phyloP scores from a whole-genome alignment of 2,329 filamentous ascomycete species.

The Phaeosphaeriaceae sp. region DNA sequence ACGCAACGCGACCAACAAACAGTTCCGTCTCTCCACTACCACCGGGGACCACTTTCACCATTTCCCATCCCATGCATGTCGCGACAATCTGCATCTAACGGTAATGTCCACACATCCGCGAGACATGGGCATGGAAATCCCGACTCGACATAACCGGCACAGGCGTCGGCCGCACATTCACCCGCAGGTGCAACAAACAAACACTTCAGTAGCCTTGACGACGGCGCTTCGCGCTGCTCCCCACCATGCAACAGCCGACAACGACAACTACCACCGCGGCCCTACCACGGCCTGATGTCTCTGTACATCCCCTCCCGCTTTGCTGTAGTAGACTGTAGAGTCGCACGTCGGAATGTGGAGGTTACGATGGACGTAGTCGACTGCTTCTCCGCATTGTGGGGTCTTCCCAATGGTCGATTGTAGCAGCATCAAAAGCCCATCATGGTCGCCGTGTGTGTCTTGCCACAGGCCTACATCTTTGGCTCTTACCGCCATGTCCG shows the following conservation, averaged over 20 bases:
- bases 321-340: conserved; percentile 11
- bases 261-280: background rate
- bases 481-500: conserved; percentile 1
- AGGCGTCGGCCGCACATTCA: background rate
- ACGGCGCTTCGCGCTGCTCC: background rate
- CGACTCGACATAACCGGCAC: background rate
- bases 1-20: background rate
- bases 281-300: background rate
- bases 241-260: background rate
- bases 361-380: background rate
- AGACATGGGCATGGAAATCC: background rate
- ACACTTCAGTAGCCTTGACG: background rate
- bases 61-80: background rate
- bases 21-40: background rate
- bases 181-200: background rate
- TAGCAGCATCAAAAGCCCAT: background rate
- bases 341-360: background rate
- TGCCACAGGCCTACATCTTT: background rate
- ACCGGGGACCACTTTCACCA: background rate
- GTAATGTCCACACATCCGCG: background rate
- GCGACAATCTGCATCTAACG: background rate
- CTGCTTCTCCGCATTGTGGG: background rate
- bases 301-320: conserved; percentile 9
- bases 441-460: background rate
- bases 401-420: background rate